Evolutionary conservation across 2,329 filamentous ascomycete species (phyloP).

Genomic region (Sordariomycetes sp.): DNA sequence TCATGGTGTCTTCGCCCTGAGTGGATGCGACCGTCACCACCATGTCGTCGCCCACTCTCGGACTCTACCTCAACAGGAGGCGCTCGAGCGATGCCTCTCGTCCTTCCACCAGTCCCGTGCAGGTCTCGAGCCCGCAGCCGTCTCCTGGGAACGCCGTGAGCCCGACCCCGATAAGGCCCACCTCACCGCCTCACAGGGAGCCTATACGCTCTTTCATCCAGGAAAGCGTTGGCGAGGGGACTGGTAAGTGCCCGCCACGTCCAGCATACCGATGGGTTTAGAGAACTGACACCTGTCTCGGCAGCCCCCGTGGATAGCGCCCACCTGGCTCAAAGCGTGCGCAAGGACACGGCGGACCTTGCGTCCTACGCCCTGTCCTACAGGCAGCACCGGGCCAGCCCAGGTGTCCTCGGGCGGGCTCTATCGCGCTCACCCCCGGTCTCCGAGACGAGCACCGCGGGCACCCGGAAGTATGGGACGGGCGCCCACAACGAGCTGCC

Average conservation of each 20-base stretch:
- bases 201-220: slow-evolving; percentile 65
- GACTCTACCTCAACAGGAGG: not conserved
- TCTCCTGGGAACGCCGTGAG: not conserved
- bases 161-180: slow-evolving; percentile 12
- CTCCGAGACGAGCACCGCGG: not conserved
- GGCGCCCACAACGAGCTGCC: not conserved
- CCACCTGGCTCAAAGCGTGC: slow-evolving; percentile 67
- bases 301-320: slow-evolving; percentile 52
- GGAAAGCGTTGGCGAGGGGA: slow-evolving; percentile 47
- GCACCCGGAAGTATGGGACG: not conserved
- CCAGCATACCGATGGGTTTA: not conserved
- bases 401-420: not conserved
- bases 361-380: slow-evolving; percentile 72
- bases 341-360: slow-evolving; percentile 79
- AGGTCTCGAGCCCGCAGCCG: not conserved
- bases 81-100: not conserved
- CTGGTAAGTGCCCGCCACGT: slow-evolving; percentile 30
- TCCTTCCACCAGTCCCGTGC: not conserved
- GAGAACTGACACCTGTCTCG: not conserved
- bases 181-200: slow-evolving; percentile 37
- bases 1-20: not conserved
- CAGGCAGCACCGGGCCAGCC: slow-evolving; percentile 23
- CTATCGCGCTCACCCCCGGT: not conserved
- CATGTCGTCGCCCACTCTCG: slow-evolving; percentile 1
- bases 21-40: not conserved